Conservation (phyloP, 805 yeast species). For the Yamadazyma philogaea region DNA sequence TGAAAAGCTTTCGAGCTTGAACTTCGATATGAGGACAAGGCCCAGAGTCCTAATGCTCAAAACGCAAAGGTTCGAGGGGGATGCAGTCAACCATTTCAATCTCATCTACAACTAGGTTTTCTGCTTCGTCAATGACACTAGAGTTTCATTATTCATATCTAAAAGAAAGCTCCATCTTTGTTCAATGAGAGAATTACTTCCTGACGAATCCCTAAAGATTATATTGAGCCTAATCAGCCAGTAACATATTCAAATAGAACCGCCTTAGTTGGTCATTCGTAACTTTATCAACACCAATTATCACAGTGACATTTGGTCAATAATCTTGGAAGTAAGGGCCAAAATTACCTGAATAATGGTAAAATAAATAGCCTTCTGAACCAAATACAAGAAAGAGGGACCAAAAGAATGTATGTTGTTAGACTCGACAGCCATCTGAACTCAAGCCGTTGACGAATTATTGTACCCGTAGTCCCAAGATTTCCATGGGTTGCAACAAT, state of each 20-base stretch:
- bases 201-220: background rate
- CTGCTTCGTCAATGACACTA: constrained; percentile 1
- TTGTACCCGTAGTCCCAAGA: too few relatives aligned
- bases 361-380: background rate
- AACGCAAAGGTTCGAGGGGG: background rate
- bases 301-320: background rate
- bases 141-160: too few relatives aligned
- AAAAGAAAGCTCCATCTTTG: background rate
- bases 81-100: background rate
- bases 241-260: background rate
- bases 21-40: too few relatives aligned
- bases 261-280: background rate
- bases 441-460: too few relatives aligned
- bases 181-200: background rate
- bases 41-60: too few relatives aligned
- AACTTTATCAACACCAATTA: background rate
- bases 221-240: background rate
- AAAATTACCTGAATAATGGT: background rate
- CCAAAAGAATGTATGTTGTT: too few relatives aligned
- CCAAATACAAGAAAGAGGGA: too few relatives aligned
- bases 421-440: too few relatives aligned
- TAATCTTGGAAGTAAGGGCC: background rate
- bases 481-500: too few relatives aligned
- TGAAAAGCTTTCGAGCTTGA: too few relatives aligned
- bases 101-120: constrained; percentile 1